Conservation (phyloP, 2,329 filamentous ascomycete species). For the Aspergillus piperis region DNA sequence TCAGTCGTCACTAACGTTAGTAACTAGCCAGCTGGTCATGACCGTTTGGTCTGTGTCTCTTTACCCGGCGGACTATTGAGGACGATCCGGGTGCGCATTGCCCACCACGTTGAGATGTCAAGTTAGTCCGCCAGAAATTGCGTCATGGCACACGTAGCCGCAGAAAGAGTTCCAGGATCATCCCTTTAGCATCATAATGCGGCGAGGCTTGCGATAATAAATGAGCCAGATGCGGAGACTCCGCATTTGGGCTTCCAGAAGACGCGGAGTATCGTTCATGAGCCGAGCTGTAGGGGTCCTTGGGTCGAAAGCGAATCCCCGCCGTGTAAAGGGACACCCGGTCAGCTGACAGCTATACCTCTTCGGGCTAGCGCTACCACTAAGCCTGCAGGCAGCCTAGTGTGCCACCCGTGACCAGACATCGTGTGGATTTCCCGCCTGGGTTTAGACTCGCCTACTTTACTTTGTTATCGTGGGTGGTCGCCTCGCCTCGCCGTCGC, state of each 20-base stretch:
- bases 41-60: not conserved
- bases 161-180: not conserved
- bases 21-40: not conserved
- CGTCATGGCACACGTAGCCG: not conserved
- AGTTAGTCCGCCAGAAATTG: not conserved
- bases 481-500: not conserved
- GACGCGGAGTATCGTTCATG: constrained; percentile 9
- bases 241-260: constrained; percentile 5
- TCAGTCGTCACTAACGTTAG: too few species aligned
- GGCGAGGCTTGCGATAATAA: not conserved
- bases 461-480: not conserved
- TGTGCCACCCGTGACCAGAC: not conserved
- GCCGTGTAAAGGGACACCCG: constrained; percentile 9
- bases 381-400: not conserved
- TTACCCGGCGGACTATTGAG: not conserved
- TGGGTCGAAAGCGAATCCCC: not conserved
- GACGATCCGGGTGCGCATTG: not conserved
- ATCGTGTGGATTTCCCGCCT: constrained; percentile 1
- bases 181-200: not conserved
- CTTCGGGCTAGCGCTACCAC: not conserved
- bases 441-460: not conserved
- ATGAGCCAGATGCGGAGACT: constrained; percentile 5
- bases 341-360: not conserved
- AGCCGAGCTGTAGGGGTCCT: not conserved
- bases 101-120: not conserved